phyloP scores from a whole-genome alignment of 306 rosid genomes.

The Glycine latifolia region DNA sequence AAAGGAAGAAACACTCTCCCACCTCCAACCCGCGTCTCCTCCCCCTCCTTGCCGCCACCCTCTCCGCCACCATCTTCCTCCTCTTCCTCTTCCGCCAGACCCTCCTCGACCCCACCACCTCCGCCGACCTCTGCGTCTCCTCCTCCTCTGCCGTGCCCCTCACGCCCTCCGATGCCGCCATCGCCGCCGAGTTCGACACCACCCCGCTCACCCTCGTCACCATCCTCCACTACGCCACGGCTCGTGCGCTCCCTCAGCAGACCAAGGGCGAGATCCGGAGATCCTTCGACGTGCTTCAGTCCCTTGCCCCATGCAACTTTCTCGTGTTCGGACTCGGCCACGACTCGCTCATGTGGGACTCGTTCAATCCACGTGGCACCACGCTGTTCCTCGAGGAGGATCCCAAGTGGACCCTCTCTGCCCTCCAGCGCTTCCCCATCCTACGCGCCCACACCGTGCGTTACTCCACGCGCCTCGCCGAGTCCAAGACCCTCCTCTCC shows the following conservation, averaged over 20 bases:
- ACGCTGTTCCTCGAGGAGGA: slow-evolving; percentile 91
- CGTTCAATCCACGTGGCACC: slow-evolving; percentile 77
- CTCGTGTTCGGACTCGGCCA: slow-evolving; percentile 84
- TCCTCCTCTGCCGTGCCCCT: slow-evolving; percentile 32
- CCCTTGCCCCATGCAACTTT: slow-evolving; percentile 75
- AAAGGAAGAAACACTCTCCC: slow-evolving; percentile 50
- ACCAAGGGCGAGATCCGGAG: slow-evolving; percentile 57
- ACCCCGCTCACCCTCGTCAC: slow-evolving; percentile 58
- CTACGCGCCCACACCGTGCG: slow-evolving; percentile 57
- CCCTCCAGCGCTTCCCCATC: slow-evolving; percentile 60
- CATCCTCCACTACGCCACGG: slow-evolving; percentile 84
- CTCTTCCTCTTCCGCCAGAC: slow-evolving; percentile 41
- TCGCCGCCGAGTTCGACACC: slow-evolving; percentile 39
- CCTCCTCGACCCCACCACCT: background rate
- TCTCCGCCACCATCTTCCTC: slow-evolving; percentile 19
- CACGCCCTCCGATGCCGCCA: background rate
- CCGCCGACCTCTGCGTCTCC: slow-evolving; percentile 32
- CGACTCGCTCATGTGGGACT: slow-evolving; percentile 91
- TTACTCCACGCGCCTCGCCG: slow-evolving; percentile 67
- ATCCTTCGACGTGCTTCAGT: slow-evolving; percentile 62
- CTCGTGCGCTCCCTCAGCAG: slow-evolving; percentile 61
- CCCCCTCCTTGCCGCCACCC: slow-evolving; percentile 37
- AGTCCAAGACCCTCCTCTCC: slow-evolving; percentile 53
- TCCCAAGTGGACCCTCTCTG: slow-evolving; percentile 65
- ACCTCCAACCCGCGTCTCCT: slow-evolving; percentile 33